Evolutionary conservation across 768 basidiomycete genomes (phyloP).

Genomic region (Podaxis mareebaensis): DNA sequence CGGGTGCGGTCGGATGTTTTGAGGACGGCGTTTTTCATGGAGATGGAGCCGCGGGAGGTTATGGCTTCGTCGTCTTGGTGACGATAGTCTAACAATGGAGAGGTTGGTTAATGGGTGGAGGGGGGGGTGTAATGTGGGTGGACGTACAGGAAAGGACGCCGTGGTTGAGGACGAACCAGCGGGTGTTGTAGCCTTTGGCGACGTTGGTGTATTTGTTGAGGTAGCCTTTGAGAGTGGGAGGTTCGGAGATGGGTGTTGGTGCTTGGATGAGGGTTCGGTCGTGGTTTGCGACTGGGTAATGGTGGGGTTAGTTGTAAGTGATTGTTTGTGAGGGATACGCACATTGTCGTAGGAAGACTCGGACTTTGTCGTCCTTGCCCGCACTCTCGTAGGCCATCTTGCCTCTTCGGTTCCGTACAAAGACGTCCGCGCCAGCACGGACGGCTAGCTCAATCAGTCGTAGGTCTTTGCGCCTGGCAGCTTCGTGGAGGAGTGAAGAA

Average conservation of each 20-base stretch:
- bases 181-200: constrained; percentile 82
- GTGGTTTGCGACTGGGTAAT: constrained; percentile 64
- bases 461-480: constrained; percentile 78
- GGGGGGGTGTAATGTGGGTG: neutral
- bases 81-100: constrained; percentile 61
- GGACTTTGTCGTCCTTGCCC: constrained; percentile 80
- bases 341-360: constrained; percentile 86
- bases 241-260: constrained; percentile 43
- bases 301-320: neutral
- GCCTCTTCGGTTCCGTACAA: constrained; percentile 77
- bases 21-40: constrained; percentile 77
- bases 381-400: constrained; percentile 64
- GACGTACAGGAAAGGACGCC: constrained; percentile 82
- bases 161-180: constrained; percentile 91
- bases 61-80: constrained; percentile 89
- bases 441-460: constrained; percentile 82
- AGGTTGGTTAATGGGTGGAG: constrained; percentile 3
- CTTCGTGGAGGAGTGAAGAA: constrained; percentile 82
- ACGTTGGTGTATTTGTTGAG: constrained; percentile 93
- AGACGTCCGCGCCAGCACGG: constrained; percentile 86
- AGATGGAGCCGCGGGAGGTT: constrained; percentile 84
- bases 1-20: constrained; percentile 63
- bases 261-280: constrained; percentile 68
- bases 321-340: constrained; percentile 27
- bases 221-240: constrained; percentile 71